Percentiles rank a stretch among this genome's conserved stretches.
Conservation (phyloP, 1,139 yeast species). For the Nakaseomyces kungkrabaensis region DNA sequence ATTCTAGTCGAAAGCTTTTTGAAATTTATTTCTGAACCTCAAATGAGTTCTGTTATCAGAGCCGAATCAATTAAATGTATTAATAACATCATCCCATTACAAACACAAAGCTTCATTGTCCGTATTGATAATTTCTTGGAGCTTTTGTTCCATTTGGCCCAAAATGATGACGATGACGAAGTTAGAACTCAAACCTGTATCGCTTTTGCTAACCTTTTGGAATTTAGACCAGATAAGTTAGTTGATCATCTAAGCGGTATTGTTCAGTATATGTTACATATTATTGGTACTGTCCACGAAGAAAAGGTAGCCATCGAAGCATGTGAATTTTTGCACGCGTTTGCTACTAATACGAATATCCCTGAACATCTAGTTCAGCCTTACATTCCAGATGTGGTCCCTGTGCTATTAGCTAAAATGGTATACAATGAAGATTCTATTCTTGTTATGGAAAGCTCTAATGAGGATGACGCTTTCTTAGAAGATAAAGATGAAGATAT, state of each 20-base stretch:
- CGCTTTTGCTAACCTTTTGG: constrained; percentile 65
- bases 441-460: constrained; percentile 51
- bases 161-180: constrained; percentile 42
- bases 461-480: constrained; percentile 54
- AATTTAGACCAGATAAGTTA: constrained; percentile 71
- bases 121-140: constrained; percentile 57
- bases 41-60: constrained; percentile 41
- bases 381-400: constrained; percentile 53
- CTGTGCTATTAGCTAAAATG: constrained; percentile 72
- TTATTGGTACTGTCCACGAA: constrained; percentile 46
- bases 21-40: constrained; percentile 36
- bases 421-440: constrained; percentile 80
- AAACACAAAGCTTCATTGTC: constrained; percentile 53
- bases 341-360: constrained; percentile 53
- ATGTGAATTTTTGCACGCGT: constrained; percentile 76
- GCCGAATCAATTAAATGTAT: constrained; percentile 62
- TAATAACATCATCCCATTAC: constrained; percentile 64
- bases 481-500: constrained; percentile 86
- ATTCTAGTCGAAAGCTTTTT: constrained; percentile 59
- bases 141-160: constrained; percentile 55
- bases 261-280: constrained; percentile 71
- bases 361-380: constrained; percentile 44
- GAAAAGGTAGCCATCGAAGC: constrained; percentile 84
- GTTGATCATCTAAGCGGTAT: constrained; percentile 78
- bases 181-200: constrained; percentile 72